phyloP scores from a whole-genome alignment of 2,329 filamentous ascomycete species.

The Trichoderma lentiforme region DNA sequence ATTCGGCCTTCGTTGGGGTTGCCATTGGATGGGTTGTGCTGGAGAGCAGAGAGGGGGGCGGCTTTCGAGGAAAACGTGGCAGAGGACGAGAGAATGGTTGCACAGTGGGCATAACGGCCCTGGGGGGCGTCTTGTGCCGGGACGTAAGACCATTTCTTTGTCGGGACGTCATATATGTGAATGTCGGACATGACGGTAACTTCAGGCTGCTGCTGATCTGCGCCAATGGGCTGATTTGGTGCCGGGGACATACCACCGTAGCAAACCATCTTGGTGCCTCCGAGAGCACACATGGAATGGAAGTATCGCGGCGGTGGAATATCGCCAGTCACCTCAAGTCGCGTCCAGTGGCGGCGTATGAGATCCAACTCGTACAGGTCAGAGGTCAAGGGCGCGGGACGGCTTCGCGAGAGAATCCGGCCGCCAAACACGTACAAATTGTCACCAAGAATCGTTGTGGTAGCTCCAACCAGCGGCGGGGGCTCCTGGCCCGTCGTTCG shows the following conservation, averaged over 20 bases:
- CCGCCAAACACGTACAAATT: constrained; percentile 97
- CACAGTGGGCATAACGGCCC: constrained; percentile 94
- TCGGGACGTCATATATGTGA: constrained; percentile 85
- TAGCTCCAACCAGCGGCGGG: constrained; percentile 87
- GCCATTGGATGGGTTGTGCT: constrained; percentile 80
- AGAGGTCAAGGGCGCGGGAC: constrained; percentile 76
- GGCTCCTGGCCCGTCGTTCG: constrained; percentile 89
- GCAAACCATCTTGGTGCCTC: constrained; percentile 94
- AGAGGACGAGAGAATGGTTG: constrained; percentile 83
- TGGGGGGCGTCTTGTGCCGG: constrained; percentile 79
- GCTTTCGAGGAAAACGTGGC: constrained; percentile 81
- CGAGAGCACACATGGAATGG: constrained; percentile 89
- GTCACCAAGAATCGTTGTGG: constrained; percentile 90
- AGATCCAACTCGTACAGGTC: constrained; percentile 93
- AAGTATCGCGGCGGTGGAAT: constrained; percentile 91
- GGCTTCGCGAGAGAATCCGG: constrained; percentile 76
- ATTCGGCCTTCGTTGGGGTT: constrained; percentile 85
- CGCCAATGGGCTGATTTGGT: constrained; percentile 45
- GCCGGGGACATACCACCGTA: constrained; percentile 97
- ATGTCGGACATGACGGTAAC: constrained; percentile 98
- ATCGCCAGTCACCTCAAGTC: constrained; percentile 78
- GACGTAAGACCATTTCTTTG: constrained; percentile 80
- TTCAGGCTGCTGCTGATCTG: constrained; percentile 66
- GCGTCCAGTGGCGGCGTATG: constrained; percentile 88
- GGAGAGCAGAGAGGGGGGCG: constrained; percentile 80